Evolutionary conservation across 2,329 filamentous ascomycete species (phyloP).

Genomic region (Dothistroma septosporum): DNA sequence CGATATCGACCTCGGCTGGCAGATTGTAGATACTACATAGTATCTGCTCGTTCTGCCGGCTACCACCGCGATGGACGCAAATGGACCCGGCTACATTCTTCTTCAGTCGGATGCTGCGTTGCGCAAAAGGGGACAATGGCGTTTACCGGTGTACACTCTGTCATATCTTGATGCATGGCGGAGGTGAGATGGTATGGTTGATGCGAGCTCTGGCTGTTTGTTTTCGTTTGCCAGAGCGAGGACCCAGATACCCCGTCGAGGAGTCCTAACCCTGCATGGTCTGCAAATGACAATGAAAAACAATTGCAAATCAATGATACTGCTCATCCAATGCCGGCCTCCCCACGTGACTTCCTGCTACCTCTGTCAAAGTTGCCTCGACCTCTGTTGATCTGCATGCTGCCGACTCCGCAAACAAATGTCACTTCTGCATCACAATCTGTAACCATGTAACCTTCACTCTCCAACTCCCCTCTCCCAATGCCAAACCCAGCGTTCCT

Average conservation of each 20-base stretch:
- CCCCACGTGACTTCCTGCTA: not conserved
- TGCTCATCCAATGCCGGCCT: not conserved
- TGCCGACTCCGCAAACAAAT: not conserved
- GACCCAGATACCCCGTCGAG: constrained; percentile 38
- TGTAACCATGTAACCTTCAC: not conserved
- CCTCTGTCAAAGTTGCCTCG: not conserved
- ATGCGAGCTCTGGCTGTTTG: constrained; percentile 23
- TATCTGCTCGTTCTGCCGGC: constrained; percentile 1
- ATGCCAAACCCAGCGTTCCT: not conserved
- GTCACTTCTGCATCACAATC: not conserved
- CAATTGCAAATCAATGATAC: constrained; percentile 10
- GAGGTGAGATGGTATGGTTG: constrained; percentile 29
- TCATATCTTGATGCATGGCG: constrained; percentile 11
- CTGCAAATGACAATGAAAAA: constrained; percentile 15
- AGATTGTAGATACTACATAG: not conserved
- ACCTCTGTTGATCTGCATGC: not conserved
- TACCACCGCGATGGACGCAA: not conserved
- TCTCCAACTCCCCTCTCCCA: not conserved
- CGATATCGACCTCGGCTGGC: constrained; percentile 5
- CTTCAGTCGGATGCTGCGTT: not conserved
- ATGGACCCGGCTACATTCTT: constrained; percentile 1
- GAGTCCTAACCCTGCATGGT: constrained; percentile 40
- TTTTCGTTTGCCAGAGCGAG: constrained; percentile 22
- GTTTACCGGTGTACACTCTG: constrained; percentile 5
- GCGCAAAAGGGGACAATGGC: constrained; percentile 6